phyloP scores from a whole-genome alignment of 805 yeast genomes.

The Spathaspora passalidarum region DNA sequence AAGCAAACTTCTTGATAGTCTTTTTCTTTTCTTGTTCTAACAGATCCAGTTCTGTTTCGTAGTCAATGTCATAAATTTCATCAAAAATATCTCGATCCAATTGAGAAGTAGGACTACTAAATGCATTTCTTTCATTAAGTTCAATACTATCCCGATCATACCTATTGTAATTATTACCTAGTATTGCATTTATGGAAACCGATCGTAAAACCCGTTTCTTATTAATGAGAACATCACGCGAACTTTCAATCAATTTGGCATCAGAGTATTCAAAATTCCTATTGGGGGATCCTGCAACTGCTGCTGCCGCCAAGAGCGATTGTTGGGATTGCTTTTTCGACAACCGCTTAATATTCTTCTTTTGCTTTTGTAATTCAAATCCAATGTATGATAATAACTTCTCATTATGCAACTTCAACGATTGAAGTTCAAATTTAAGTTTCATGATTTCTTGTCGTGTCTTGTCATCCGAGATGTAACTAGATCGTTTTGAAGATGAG shows the following conservation, averaged over 20 bases:
- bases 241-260: conserved; percentile 48
- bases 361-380: conserved; percentile 50
- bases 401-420: conserved; percentile 53
- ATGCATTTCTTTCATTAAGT: not conserved
- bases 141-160: not conserved
- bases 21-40: conserved; percentile 9
- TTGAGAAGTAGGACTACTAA: not conserved
- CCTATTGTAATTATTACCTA: conserved; percentile 16
- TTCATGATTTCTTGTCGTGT: conserved; percentile 49
- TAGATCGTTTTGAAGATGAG: conserved; percentile 32
- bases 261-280: conserved; percentile 47
- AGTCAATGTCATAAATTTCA: conserved; percentile 13
- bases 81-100: conserved; percentile 16
- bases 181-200: conserved; percentile 29
- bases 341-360: conserved; percentile 37
- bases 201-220: conserved; percentile 41
- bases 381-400: conserved; percentile 57
- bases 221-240: conserved; percentile 43
- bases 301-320: not conserved
- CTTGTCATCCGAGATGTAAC: conserved; percentile 26
- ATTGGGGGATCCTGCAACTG: conserved; percentile 8
- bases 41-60: not conserved
- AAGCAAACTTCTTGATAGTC: conserved; percentile 32
- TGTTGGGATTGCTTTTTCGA: conserved; percentile 33
- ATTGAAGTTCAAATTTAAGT: conserved; percentile 51